Percentiles rank a stretch among this genome's conserved stretches.
Evolutionary conservation across 768 basidiomycete species (phyloP).

Genomic region (Chalciporus chontae): DNA sequence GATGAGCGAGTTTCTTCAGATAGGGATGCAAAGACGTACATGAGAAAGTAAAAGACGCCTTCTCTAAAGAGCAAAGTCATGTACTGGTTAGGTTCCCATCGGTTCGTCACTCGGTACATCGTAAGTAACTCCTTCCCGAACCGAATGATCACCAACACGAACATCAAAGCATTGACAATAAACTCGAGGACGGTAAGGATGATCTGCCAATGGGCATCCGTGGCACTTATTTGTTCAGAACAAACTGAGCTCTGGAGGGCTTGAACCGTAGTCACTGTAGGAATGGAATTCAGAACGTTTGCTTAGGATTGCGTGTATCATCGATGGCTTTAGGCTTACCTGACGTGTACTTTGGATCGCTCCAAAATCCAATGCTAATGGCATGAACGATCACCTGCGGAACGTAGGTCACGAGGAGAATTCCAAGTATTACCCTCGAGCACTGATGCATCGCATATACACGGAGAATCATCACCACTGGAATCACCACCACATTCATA

Average conservation of each 20-base stretch:
- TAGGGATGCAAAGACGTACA: background rate
- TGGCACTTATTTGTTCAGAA: background rate
- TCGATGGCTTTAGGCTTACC: background rate
- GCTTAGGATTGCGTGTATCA: background rate
- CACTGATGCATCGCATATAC: conserved; percentile 10
- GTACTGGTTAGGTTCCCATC: conserved; percentile 1
- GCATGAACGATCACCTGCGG: background rate
- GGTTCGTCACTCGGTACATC: background rate
- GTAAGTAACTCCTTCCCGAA: background rate
- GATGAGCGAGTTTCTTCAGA: background rate
- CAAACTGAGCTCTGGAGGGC: background rate
- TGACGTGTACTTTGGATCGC: background rate
- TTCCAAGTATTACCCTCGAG: conserved; percentile 1
- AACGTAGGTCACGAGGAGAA: background rate
- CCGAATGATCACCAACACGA: background rate
- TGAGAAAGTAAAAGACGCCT: background rate
- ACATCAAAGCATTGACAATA: background rate
- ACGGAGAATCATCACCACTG: conserved; percentile 11
- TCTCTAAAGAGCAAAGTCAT: background rate
- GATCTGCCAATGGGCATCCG: background rate
- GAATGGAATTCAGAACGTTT: background rate
- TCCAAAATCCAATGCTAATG: background rate
- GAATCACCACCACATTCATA: background rate
- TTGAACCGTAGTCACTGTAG: background rate
- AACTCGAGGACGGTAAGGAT: background rate